Evolutionary conservation across 2,329 filamentous ascomycete species (phyloP).

Genomic region (Pseudogymnoascus sp.): DNA sequence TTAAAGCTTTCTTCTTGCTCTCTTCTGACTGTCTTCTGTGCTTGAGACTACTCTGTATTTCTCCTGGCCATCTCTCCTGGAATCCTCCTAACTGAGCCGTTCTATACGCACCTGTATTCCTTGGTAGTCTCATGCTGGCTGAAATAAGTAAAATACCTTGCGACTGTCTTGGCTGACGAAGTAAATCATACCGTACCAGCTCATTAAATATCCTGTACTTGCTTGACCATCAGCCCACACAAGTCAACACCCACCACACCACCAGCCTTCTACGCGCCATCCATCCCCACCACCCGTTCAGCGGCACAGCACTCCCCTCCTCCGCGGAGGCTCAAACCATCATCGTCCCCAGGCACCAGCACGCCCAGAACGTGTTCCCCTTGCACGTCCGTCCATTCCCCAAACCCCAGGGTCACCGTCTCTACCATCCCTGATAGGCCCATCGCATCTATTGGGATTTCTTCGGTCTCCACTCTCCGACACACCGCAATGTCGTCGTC

Average conservation of each 20-base stretch:
- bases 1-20: not conserved
- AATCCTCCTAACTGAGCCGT: not conserved
- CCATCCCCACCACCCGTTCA: not conserved
- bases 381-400: constrained; percentile 14
- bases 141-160: not conserved
- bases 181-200: no score
- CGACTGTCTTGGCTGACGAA: not conserved
- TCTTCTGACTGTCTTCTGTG: not conserved
- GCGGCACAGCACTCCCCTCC: not conserved
- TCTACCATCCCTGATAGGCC: not conserved
- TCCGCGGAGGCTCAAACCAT: not conserved
- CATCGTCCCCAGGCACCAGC: not conserved
- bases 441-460: not conserved
- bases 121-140: not conserved
- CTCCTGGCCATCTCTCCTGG: not conserved
- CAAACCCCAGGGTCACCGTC: not conserved
- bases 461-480: constrained; percentile 14
- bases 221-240: not conserved
- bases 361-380: constrained; percentile 12
- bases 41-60: not conserved
- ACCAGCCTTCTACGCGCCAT: not conserved
- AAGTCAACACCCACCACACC: not conserved
- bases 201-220: no score
- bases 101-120: not conserved
- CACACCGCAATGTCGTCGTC: constrained; percentile 23